phyloP scores from a whole-genome alignment of 2,329 filamentous ascomycete genomes.

The Colletotrichum tamarilloi region DNA sequence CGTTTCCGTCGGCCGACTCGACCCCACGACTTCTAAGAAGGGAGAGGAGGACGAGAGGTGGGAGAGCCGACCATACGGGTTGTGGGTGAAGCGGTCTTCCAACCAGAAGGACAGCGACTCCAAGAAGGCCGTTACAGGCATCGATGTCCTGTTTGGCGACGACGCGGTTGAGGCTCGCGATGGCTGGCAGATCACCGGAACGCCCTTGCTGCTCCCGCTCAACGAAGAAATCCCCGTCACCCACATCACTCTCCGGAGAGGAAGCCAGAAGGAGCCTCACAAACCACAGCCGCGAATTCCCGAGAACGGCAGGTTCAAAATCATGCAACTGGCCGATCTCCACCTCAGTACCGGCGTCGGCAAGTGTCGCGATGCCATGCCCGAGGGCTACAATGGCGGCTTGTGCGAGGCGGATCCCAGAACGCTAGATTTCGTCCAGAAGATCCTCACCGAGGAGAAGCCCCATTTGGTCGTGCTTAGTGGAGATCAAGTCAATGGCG shows the following conservation, averaged over 20 bases:
- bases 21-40: conserved; percentile 70
- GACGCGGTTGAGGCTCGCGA: conserved; percentile 91
- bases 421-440: conserved; percentile 88
- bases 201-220: conserved; percentile 76
- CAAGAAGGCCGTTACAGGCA: conserved; percentile 77
- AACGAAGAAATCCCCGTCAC: conserved; percentile 72
- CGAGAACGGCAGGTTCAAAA: conserved; percentile 95
- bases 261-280: conserved; percentile 70
- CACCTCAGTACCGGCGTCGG: conserved; percentile 93
- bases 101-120: conserved; percentile 81
- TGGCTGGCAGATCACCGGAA: conserved; percentile 84
- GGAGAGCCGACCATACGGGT: conserved; percentile 80
- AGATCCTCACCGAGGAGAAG: conserved; percentile 89
- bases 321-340: conserved; percentile 94
- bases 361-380: conserved; percentile 85
- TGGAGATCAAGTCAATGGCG: conserved; percentile 96
- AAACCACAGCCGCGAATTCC: conserved; percentile 82
- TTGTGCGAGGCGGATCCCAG: conserved; percentile 92
- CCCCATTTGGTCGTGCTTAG: conserved; percentile 92
- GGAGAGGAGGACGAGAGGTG: conserved; percentile 72
- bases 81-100: conserved; percentile 84
- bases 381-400: conserved; percentile 76
- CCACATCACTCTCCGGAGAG: conserved; percentile 82
- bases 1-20: conserved; percentile 77
- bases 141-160: conserved; percentile 89